Percentiles rank a stretch among this genome's conserved stretches.
These are phyloP conservation scores for Coemansia sp. DNA, from an alignment of 192 early-diverging fungal genomes.

Conservation along the genomic window DNA sequence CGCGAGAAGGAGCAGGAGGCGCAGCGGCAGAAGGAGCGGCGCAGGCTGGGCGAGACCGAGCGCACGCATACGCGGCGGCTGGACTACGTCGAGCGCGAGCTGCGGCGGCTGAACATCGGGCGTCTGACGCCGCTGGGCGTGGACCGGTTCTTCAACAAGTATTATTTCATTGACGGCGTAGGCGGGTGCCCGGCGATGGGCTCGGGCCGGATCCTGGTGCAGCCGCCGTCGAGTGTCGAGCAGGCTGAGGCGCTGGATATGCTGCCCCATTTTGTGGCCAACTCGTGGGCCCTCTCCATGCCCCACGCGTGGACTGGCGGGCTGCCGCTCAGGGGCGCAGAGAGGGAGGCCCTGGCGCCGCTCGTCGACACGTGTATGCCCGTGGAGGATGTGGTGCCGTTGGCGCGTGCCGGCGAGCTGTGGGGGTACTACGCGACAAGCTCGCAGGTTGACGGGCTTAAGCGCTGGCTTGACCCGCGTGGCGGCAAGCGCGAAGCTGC, in stretches of 20 bases:
- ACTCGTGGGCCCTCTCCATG: slow-evolving; percentile 45
- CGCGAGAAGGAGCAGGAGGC: slow-evolving; percentile 46
- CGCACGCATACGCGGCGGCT: slow-evolving; percentile 25
- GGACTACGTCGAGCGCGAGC: slow-evolving; percentile 72
- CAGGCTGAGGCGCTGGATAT: slow-evolving; percentile 10
- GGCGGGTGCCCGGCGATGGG: slow-evolving; percentile 57
- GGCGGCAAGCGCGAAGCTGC: slow-evolving; percentile 70
- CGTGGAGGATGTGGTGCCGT: slow-evolving; percentile 13
- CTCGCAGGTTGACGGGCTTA: slow-evolving; percentile 66
- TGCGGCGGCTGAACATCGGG: slow-evolving; percentile 63
- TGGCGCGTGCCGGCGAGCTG: slow-evolving; percentile 19
- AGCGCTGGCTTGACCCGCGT: slow-evolving; percentile 75
- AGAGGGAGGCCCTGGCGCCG: background rate
- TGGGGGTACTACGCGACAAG: slow-evolving; percentile 60
- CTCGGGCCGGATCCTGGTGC: slow-evolving; percentile 65
- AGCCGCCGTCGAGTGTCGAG: slow-evolving; percentile 57
- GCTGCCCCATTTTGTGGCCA: slow-evolving; percentile 26
- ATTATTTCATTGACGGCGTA: slow-evolving; percentile 89
- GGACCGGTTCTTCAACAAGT: slow-evolving; percentile 85
- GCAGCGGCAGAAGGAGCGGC: slow-evolving; percentile 47
- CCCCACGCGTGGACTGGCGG: slow-evolving; percentile 46
- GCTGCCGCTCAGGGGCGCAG: slow-evolving; percentile 15
- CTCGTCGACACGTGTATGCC: background rate
- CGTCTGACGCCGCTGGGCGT: slow-evolving; percentile 74
- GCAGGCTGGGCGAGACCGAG: slow-evolving; percentile 49